phyloP scores from a whole-genome alignment of 306 rosid species.

The Quercus robur region DNA sequence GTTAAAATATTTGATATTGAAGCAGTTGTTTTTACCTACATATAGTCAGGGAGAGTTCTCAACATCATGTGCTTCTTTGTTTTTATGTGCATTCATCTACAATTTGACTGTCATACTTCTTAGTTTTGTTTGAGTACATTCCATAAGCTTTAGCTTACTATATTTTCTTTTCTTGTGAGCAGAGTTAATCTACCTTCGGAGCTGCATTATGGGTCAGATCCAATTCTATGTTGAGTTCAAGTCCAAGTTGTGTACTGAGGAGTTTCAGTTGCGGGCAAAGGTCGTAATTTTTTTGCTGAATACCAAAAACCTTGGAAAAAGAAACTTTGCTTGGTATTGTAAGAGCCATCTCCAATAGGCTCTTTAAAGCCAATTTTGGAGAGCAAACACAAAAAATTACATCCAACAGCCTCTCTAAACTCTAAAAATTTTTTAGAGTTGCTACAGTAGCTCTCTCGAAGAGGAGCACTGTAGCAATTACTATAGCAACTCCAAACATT shows the following conservation, averaged over 20 bases:
- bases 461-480: no score
- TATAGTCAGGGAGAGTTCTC: neutral
- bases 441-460: no score
- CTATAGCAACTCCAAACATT: no score
- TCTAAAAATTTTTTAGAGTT: no score
- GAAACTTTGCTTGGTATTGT: no score
- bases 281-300: no score
- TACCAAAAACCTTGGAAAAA: no score
- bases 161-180: constrained; percentile 12
- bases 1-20: neutral
- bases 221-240: constrained; percentile 43
- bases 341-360: no score
- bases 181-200: constrained; percentile 53
- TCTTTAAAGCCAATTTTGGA: no score
- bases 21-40: neutral
- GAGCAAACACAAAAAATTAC: no score
- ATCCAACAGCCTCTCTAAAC: no score
- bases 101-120: neutral
- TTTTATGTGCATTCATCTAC: neutral
- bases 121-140: neutral
- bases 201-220: constrained; percentile 41
- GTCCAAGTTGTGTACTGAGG: neutral
- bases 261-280: no score
- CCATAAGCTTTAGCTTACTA: neutral
- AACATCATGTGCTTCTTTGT: neutral